Evolutionary conservation across 139 green algal species (phyloP).

Genomic region (Chloropicon primus): DNA sequence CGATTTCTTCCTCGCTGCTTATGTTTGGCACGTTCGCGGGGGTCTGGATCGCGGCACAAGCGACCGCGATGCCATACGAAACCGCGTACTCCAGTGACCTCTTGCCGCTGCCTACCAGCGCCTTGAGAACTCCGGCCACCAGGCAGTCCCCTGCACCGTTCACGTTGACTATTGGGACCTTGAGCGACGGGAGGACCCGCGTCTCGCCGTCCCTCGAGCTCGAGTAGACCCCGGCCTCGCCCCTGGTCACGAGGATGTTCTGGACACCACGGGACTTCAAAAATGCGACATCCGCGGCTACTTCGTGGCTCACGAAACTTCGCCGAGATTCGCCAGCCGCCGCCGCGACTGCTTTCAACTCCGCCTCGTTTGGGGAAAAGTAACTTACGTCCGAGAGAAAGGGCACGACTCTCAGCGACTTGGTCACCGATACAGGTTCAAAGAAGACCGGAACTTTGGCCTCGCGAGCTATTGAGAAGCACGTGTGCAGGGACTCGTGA

Average conservation of each 20-base stretch:
- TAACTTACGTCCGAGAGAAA: not conserved
- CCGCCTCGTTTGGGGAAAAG: not conserved
- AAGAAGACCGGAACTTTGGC: not conserved
- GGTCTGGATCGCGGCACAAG: not conserved
- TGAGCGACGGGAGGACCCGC: not conserved
- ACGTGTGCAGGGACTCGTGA: not conserved
- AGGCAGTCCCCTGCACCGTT: not conserved
- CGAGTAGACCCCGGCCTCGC: not conserved
- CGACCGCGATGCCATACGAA: not conserved
- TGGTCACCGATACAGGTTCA: not conserved
- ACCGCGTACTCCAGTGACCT: not conserved
- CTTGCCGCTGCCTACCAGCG: not conserved
- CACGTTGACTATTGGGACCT: not conserved
- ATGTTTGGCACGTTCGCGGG: not conserved
- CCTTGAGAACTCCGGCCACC: not conserved
- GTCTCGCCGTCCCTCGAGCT: not conserved
- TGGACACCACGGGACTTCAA: not conserved
- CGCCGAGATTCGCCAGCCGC: no score
- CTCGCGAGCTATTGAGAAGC: not conserved
- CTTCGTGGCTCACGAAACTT: not conserved
- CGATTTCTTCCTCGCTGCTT: not conserved
- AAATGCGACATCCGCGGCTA: not conserved
- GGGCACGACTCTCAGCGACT: not conserved
- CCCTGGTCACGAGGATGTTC: not conserved
- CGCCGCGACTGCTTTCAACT: not conserved